Percentiles rank a stretch among this genome's conserved stretches.
Conservation (phyloP, 2,329 filamentous ascomycete species). For the Neocucurbitaria cava region DNA sequence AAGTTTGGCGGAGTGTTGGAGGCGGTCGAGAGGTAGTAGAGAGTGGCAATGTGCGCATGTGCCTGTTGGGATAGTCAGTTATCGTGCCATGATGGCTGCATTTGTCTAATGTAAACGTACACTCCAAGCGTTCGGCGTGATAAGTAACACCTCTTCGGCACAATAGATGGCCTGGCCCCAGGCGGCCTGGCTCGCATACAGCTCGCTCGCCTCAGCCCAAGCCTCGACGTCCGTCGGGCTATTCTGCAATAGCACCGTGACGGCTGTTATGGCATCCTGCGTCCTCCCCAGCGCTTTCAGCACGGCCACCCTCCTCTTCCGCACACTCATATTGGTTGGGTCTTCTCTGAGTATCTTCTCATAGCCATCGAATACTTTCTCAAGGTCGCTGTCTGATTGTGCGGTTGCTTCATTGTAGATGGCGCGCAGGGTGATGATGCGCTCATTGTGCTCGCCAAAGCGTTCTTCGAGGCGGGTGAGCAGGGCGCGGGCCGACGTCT, state of each 20-base stretch:
- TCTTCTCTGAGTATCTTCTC: conserved; percentile 76
- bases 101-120: conserved; percentile 58
- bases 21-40: conserved; percentile 72
- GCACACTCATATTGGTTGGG: conserved; percentile 80
- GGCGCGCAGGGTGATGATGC: conserved; percentile 82
- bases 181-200: conserved; percentile 81
- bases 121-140: conserved; percentile 94
- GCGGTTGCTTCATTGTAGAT: conserved; percentile 86
- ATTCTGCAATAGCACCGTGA: conserved; percentile 79
- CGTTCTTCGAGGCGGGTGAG: conserved; percentile 77
- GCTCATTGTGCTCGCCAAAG: conserved; percentile 85
- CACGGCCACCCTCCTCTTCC: conserved; percentile 83
- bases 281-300: conserved; percentile 74
- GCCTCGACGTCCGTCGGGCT: conserved; percentile 90
- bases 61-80: conserved; percentile 60
- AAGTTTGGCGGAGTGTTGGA: conserved; percentile 36
- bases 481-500: conserved; percentile 75
- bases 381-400: conserved; percentile 68
- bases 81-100: background rate
- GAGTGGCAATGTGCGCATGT: conserved; percentile 85
- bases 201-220: conserved; percentile 88
- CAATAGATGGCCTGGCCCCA: conserved; percentile 86
- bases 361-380: conserved; percentile 77
- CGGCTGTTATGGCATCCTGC: conserved; percentile 74
- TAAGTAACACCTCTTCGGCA: conserved; percentile 86